These are phyloP conservation scores for Amanita pseudoporphyria DNA, from an alignment of 768 basidiomycete species.

Conservation along the genomic window DNA sequence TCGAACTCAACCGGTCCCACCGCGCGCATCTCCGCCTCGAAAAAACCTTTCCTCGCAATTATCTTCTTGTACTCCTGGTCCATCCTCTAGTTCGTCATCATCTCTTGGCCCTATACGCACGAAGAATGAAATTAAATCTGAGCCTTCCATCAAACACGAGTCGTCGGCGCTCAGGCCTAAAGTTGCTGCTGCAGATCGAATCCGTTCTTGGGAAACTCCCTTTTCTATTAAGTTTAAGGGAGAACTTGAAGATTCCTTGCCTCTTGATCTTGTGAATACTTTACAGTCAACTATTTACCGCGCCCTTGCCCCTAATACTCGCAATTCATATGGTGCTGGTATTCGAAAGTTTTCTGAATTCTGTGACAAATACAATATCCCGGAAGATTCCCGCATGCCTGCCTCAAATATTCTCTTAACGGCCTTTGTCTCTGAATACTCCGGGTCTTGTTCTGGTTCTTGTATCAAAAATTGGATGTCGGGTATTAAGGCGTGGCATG, in stretches of 20 bases:
- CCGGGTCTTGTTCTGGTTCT: slow-evolving; percentile 10
- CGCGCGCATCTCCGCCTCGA: not conserved
- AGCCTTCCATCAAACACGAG: slow-evolving; percentile 3
- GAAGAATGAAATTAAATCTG: slow-evolving; percentile 7
- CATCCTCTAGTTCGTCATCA: not conserved
- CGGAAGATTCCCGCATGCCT: slow-evolving; percentile 22
- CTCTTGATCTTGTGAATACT: slow-evolving; percentile 2
- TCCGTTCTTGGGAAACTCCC: slow-evolving; percentile 15
- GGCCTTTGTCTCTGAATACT: slow-evolving; percentile 17
- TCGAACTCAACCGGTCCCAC: not conserved
- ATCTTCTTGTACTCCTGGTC: not conserved
- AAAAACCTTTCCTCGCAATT: not conserved
- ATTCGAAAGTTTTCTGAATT: slow-evolving; percentile 26
- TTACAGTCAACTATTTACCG: slow-evolving; percentile 5
- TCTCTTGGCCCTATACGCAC: not conserved
- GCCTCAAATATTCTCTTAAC: slow-evolving; percentile 21
- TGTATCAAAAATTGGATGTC: slow-evolving; percentile 26
- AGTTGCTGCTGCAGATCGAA: slow-evolving; percentile 13
- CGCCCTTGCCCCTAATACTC: slow-evolving; percentile 15
- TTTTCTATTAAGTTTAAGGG: not conserved
- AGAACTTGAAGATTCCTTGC: slow-evolving; percentile 7
- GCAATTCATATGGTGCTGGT: slow-evolving; percentile 24
- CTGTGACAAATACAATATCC: slow-evolving; percentile 21
- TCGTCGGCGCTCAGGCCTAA: slow-evolving; percentile 8
- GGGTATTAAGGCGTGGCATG: slow-evolving; percentile 27